phyloP scores from a whole-genome alignment of 345 rosid genomes.

The Aethionema arabicum region DNA sequence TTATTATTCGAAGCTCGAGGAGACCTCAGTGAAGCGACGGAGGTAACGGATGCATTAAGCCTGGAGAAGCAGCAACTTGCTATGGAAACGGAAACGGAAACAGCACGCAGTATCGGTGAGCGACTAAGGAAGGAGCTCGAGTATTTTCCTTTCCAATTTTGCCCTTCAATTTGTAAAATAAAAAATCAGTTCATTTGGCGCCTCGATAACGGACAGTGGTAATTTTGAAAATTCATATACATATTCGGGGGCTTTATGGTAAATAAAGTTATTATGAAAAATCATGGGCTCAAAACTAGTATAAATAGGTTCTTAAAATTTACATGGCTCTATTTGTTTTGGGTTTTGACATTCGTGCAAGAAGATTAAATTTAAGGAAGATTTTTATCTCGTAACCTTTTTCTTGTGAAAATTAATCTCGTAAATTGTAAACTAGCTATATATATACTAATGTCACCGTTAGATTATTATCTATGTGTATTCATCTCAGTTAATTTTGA shows the following conservation, averaged over 20 bases:
- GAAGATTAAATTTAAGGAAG: too few species aligned
- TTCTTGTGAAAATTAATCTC: too few species aligned
- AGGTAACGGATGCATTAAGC: conserved; percentile 46
- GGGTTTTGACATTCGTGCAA: too few species aligned
- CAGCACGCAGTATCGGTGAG: conserved; percentile 11
- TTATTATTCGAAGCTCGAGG: conserved; percentile 34
- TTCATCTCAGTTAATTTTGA: too few species aligned
- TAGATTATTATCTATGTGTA: too few species aligned
- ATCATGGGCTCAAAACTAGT: too few species aligned
- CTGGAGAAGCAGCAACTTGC: conserved; percentile 62
- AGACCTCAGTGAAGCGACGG: conserved; percentile 37
- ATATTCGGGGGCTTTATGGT: not conserved
- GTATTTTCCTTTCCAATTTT: conserved; percentile 19
- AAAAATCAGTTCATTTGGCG: not conserved
- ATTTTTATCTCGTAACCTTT: too few species aligned
- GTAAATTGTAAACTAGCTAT: too few species aligned
- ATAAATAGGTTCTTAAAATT: too few species aligned
- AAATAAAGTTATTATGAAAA: not conserved
- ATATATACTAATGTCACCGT: too few species aligned
- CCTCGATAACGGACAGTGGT: not conserved
- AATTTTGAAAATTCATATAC: not conserved
- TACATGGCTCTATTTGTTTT: too few species aligned
- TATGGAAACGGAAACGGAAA: conserved; percentile 47
- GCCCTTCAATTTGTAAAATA: not conserved
- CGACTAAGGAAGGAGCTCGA: not conserved